Conservation (phyloP, 1,139 yeast genomes). For the Scheffersomyces quercinus region DNA sequence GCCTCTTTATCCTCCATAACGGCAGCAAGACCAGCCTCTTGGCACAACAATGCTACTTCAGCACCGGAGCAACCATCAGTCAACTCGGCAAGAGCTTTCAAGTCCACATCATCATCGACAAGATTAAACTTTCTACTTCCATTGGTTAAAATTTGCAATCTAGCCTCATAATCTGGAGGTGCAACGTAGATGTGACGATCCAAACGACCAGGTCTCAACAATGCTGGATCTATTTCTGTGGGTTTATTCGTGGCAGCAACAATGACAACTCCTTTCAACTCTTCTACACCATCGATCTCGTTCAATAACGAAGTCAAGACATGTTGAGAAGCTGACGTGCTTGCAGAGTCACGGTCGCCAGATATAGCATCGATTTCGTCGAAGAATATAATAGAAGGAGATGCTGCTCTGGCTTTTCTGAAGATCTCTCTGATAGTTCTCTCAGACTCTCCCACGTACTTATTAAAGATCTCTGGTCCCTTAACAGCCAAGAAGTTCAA, state of each 20-base stretch:
- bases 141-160: constrained; percentile 72
- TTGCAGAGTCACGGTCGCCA: constrained; percentile 62
- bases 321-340: constrained; percentile 75
- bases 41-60: constrained; percentile 86
- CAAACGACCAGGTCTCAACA: constrained; percentile 89
- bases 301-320: constrained; percentile 86
- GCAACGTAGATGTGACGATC: constrained; percentile 90
- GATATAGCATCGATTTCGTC: constrained; percentile 95
- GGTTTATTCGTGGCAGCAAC: constrained; percentile 97
- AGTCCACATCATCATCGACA: constrained; percentile 37
- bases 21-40: constrained; percentile 92
- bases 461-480: constrained; percentile 93
- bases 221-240: constrained; percentile 85
- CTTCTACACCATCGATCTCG: constrained; percentile 96
- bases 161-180: constrained; percentile 83
- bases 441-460: constrained; percentile 94
- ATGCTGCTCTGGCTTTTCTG: constrained; percentile 87
- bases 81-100: constrained; percentile 53
- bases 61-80: constrained; percentile 97
- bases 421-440: constrained; percentile 85
- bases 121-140: constrained; percentile 60
- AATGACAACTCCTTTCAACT: constrained; percentile 85
- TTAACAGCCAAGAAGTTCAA: constrained; percentile 89
- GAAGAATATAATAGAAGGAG: constrained; percentile 89
- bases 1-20: constrained; percentile 74